These are phyloP conservation scores for Copromyces sp. DNA, from an alignment of 495 filamentous ascomycete species.

Conservation along the genomic window DNA sequence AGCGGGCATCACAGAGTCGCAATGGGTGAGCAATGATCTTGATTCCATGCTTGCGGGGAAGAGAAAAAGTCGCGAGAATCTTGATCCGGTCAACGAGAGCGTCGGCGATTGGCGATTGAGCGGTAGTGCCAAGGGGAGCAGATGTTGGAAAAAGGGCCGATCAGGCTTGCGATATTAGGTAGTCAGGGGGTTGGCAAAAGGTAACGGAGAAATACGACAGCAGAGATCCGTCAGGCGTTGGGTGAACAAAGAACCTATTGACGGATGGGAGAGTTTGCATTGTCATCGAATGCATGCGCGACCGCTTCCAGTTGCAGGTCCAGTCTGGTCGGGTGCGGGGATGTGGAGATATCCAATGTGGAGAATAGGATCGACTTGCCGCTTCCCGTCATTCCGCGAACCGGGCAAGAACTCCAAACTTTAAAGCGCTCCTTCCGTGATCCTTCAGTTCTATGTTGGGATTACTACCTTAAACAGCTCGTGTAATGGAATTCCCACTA, in stretches of 20 bases:
- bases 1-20: not conserved
- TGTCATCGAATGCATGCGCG: not conserved
- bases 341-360: not conserved
- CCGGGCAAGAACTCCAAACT: not conserved
- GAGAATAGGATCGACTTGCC: not conserved
- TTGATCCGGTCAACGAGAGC: not conserved
- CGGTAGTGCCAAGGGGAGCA: not conserved
- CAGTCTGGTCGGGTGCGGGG: not conserved
- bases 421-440: not conserved
- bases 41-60: not conserved
- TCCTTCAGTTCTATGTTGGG: not conserved
- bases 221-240: no score
- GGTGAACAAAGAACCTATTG: not conserved
- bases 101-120: not conserved
- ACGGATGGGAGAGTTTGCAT: not conserved
- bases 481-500: not conserved
- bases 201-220: not conserved
- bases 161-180: not conserved
- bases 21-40: not conserved
- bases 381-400: not conserved
- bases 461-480: not conserved
- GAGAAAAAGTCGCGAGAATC: not conserved
- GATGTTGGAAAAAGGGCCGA: slow-evolving; percentile 8
- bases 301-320: not conserved
- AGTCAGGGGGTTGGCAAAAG: not conserved